Conservation (phyloP, 306 rosid species). For the Begonia masoniana region DNA sequence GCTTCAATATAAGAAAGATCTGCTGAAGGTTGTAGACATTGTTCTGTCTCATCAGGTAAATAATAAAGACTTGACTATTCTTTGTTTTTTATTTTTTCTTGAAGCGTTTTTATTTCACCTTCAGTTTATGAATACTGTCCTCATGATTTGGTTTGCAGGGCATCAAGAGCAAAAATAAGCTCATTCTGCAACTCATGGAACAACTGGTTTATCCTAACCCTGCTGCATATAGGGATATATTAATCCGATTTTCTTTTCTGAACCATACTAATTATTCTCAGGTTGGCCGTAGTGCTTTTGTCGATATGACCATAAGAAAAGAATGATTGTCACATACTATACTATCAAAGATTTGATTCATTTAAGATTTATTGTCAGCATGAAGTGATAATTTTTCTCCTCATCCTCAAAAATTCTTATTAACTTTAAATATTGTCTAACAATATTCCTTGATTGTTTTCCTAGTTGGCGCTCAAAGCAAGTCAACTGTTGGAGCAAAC, state of each 20-base stretch:
- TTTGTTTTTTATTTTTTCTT: constrained; percentile 13
- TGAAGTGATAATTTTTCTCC: not conserved
- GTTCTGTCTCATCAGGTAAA: constrained; percentile 95
- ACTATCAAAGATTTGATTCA: not conserved
- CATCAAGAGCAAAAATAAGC: constrained; percentile 82
- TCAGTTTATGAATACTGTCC: constrained; percentile 11
- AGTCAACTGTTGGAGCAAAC: constrained; percentile 97
- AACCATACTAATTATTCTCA: constrained; percentile 84
- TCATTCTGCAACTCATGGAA: constrained; percentile 87
- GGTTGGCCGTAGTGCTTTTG: constrained; percentile 32
- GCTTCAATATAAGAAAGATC: constrained; percentile 83
- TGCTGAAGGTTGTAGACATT: constrained; percentile 78
- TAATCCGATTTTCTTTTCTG: constrained; percentile 75
- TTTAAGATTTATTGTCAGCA: not conserved
- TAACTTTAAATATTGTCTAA: not conserved
- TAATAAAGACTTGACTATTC: constrained; percentile 2
- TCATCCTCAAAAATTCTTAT: not conserved
- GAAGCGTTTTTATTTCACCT: constrained; percentile 9
- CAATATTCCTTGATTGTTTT: constrained; percentile 16
- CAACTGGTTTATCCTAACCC: constrained; percentile 96
- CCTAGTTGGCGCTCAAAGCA: constrained; percentile 93
- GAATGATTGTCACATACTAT: no score
- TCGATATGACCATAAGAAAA: no score
- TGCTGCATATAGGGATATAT: constrained; percentile 80
- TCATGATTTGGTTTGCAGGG: constrained; percentile 53